Evolutionary conservation across 371 early-diverging fungal genomes (phyloP), one percentile per base, ranked within the genome.

Genomic region (Gilbertella persicaria): DNA sequence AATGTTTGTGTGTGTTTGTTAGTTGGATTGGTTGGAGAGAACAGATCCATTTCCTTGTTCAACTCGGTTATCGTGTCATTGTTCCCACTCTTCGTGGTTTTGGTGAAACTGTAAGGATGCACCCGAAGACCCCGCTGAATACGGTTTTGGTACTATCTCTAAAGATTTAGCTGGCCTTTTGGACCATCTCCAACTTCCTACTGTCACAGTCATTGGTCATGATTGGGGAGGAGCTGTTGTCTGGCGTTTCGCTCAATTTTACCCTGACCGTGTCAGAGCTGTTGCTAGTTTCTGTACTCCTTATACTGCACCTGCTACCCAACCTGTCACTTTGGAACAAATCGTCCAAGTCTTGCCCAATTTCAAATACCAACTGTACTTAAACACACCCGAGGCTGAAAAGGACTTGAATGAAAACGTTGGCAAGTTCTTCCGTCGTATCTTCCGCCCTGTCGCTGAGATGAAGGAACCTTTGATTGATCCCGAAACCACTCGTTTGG

Each of bases 161-260:
- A 60, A 60, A 9, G 87, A 90, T 47, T 40, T 90, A 19, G 75
- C 47, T 23, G 79, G 62, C 14, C 65, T 92, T 20, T 67, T 90
- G 44, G 87, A 89, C 50, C 71, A 78, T 28, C 64, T 87, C 33
- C 45, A 79, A 23, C 65, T 85, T 16, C 76, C 79, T 25, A 79
- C 73, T n/a, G 83, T 84, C 13, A 81, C 83, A 1, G 78, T 86
- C 17, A 55, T 87, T 33, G 89, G 88, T 23, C 91, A 90, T 59
- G 91, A 90, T 63, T 90, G 89, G 84, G 91, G 91, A 48, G 91
- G 87, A 57, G 48, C 69, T 25, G 45, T 79, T 12, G 87, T 70
- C 26, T 91, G 89, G 89, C 69, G 89, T 10, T 80, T 87, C 51
- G 75, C 79, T 10, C 73, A 85, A 47, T 84, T 80, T 62, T 73